These are phyloP conservation scores for Wickerhamomyces ciferrii DNA, from an alignment of 805 yeast genomes.

Conservation along the genomic window DNA sequence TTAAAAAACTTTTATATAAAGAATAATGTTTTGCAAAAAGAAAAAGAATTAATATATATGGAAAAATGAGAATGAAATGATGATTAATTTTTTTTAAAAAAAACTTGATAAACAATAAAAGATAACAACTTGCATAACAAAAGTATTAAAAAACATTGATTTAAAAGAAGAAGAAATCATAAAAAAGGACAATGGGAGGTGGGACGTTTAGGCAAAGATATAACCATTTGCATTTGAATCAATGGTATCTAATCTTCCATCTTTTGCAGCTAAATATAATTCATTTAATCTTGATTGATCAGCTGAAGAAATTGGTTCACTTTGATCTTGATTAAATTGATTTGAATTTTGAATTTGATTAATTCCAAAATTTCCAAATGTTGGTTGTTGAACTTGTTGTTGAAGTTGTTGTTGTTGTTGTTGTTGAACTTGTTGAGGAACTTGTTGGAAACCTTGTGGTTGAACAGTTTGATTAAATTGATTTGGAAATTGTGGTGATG, in stretches of 20 bases:
- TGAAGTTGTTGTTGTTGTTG: not conserved
- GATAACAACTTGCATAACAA: not conserved
- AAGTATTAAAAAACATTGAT: not conserved
- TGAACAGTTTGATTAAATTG: not conserved
- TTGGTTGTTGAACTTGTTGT: not conserved
- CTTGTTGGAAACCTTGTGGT: not conserved
- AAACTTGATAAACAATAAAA: not conserved
- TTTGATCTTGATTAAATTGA: conserved; percentile 23
- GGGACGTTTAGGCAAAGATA: conserved; percentile 1
- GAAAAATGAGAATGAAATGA: not conserved
- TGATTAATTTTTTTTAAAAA: too few relatives aligned
- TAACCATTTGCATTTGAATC: conserved; percentile 41
- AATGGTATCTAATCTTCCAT: conserved; percentile 47
- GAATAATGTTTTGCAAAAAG: too few relatives aligned
- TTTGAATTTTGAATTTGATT: conserved; percentile 7
- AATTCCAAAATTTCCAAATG: conserved; percentile 12
- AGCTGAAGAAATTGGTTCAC: conserved; percentile 22
- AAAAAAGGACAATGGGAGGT: not conserved
- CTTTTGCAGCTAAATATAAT: conserved; percentile 48
- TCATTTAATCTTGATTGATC: conserved; percentile 41
- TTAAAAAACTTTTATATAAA: too few relatives aligned
- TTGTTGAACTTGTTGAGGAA: not conserved
- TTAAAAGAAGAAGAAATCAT: not conserved
- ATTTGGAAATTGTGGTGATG: not conserved
- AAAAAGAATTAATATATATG: not conserved